A percentile compares a stretch with the other conserved stretches of the same genome.
phyloP scores from a whole-genome alignment of 2,329 filamentous ascomycete genomes.

The Fusarium mexicanum region DNA sequence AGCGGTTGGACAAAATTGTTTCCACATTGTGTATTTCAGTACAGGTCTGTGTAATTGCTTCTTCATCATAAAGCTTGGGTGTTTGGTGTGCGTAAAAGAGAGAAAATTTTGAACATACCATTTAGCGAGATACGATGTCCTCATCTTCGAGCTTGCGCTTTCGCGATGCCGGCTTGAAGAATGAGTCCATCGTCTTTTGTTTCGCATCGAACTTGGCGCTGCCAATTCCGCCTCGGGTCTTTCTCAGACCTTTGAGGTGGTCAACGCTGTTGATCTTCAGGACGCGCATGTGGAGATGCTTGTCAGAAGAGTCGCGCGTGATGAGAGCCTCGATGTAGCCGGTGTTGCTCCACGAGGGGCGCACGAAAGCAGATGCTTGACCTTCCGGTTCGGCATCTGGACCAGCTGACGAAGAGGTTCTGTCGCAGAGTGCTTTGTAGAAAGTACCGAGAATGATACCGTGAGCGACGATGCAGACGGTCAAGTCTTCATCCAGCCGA shows the following conservation, averaged over 20 bases:
- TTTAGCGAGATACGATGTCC: constrained; percentile 30
- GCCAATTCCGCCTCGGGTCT: constrained; percentile 84
- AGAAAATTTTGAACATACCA: constrained; percentile 52
- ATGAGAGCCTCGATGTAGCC: constrained; percentile 54
- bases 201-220: constrained; percentile 78
- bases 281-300: constrained; percentile 55
- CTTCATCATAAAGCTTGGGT: constrained; percentile 70
- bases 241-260: constrained; percentile 79
- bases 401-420: constrained; percentile 52
- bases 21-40: constrained; percentile 76
- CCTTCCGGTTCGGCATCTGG: constrained; percentile 18
- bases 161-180: constrained; percentile 66
- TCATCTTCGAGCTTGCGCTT: constrained; percentile 43
- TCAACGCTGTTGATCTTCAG: constrained; percentile 72
- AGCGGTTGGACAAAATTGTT: constrained; percentile 82
- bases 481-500: constrained; percentile 44
- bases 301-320: background rate
- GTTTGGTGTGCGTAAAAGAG: background rate
- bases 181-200: constrained; percentile 80
- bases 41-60: constrained; percentile 83
- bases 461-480: constrained; percentile 73
- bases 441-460: constrained; percentile 81
- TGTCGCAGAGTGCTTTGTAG: constrained; percentile 68
- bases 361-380: constrained; percentile 19
- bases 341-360: constrained; percentile 63